A percentile compares a stretch with the other conserved stretches of the same genome.
Conservation (phyloP, 2,329 filamentous ascomycete genomes). For the Aspergillus fructus region DNA sequence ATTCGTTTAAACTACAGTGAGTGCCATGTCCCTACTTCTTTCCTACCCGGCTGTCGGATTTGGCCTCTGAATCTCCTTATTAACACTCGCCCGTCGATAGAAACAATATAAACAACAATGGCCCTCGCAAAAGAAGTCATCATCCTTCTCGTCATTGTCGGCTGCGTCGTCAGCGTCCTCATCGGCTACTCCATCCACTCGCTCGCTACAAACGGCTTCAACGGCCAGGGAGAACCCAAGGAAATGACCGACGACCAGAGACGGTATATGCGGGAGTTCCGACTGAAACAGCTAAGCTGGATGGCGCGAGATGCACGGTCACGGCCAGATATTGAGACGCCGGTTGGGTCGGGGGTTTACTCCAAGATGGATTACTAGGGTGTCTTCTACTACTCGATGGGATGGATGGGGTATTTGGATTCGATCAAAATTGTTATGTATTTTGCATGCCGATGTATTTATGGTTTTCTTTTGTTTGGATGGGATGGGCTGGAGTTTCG, state of each 20-base stretch:
- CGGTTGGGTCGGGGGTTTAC: neutral
- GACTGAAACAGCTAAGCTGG: conserved; percentile 22
- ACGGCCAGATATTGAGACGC: neutral
- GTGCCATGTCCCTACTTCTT: neutral
- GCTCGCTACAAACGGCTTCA: conserved; percentile 15
- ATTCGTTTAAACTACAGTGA: neutral
- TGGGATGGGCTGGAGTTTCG: neutral
- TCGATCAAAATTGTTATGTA: no score
- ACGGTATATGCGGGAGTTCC: conserved; percentile 30
- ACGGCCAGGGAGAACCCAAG: conserved; percentile 6
- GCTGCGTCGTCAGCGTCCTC: conserved; percentile 27
- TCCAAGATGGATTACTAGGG: neutral
- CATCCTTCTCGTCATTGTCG: conserved; percentile 18
- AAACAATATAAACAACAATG: neutral
- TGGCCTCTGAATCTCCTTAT: neutral
- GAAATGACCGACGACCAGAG: conserved; percentile 25
- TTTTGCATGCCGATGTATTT: neutral
- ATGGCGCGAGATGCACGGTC: conserved; percentile 16
- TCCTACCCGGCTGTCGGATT: neutral
- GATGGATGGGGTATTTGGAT: neutral
- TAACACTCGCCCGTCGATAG: neutral
- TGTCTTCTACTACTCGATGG: neutral
- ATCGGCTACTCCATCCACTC: conserved; percentile 29
- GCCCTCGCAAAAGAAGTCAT: conserved; percentile 14
- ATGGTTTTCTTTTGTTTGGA: neutral